Base-by-base conservation (phyloP, 805 yeast genomes). In the Suhomyces canberraensis region DNA sequence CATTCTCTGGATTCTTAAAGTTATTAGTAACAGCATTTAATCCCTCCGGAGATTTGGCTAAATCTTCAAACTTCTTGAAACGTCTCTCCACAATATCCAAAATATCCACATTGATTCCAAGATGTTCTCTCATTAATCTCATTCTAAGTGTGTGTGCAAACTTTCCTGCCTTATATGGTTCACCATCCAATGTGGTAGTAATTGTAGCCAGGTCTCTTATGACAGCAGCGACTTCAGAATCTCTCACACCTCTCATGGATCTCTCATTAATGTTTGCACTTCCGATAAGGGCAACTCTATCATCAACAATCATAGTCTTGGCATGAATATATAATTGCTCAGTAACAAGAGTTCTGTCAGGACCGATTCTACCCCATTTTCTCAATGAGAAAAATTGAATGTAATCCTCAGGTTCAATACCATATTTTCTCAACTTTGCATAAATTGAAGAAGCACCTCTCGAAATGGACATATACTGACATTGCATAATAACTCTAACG, bases 201-300 rank as follows among this genome's bases (percentile, higher is more conserved):
- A 89, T 66, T 44, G 81, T 73, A 44, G 82, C 86, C 8, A 83
- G 78, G 52, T 93, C 99, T 45, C 97, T 75, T 4, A 93, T 79
- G 37, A 91, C 64, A 1, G 90, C 87, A 3, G 96, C 96, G 27
- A 93, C 83, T 53, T 93, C 99, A 4, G 97, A 89, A 56, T 93
- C 99, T 56, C 98, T 74, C 15, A 73, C 71, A 11, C 99, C 99
- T 49, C 93, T 72, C 88, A 90, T 90, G 0, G 98, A 91, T 51
- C 99, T 75, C 58, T 93, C 99, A 54, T 93, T 93, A 42, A 93
- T 87, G 53, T 93, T 93, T 0, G 99, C 99, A 52, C 96, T 87
- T 2, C 99, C 98, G 52, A 93, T 90, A 29, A 93, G 84, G 4
- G 96, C 97, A 31, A 82, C 77, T 33, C 96, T 73, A 53, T 93